Evolutionary conservation across 2,329 filamentous ascomycete species (phyloP), one percentile per base, ranked within the genome.

Genomic region (Neonectria coccinea): DNA sequence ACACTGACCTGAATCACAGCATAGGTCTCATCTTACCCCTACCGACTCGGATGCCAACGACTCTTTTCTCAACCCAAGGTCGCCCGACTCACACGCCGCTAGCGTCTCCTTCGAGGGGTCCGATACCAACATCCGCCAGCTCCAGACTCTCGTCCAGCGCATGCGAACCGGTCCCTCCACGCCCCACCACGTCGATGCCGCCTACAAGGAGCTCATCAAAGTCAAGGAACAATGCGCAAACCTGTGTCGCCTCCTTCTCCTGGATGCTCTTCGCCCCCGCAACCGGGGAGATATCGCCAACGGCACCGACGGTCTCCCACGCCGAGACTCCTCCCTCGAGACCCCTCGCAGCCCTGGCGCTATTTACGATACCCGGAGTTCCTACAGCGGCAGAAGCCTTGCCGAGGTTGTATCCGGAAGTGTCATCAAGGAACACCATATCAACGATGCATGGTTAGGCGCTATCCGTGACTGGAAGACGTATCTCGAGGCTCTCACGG

Each of bases 401-500:
- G 70, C 72, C 4, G 77, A 81, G 18, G 73, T 75, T 50, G 71
- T 77, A 11, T 74, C 75, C 4, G 71, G 71, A 0, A 74, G 69
- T 20, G 70, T 67, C 0, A 36, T 53, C 11, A 74, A 70, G 50
- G 68, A 69, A 41, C 54, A 74, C 27, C 66, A 73, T 4, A 65
- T 72, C 9, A 72, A 66, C 7, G 80, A 80, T 42, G 66, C 70
- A 8, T 81, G 78, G 71, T 64, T 84, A 7, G 71, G 71, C 14
- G 77, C 77, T 1, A 78, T 86, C 47, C 76, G 78, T 10, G 83
- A 83, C 9, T 86, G 83, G 81, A 82, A 80, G 68, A 68, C 70
- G 1, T 79, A 79, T 41, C 76, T 85, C 20, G 80, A 84, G 58
- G 67, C 72, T 1, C 73, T 86, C 45, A 72, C 79, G 6, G 79